Evolutionary conservation across 2,329 filamentous ascomycete genomes (phyloP).

Genomic region (Delphinella strobiligena): DNA sequence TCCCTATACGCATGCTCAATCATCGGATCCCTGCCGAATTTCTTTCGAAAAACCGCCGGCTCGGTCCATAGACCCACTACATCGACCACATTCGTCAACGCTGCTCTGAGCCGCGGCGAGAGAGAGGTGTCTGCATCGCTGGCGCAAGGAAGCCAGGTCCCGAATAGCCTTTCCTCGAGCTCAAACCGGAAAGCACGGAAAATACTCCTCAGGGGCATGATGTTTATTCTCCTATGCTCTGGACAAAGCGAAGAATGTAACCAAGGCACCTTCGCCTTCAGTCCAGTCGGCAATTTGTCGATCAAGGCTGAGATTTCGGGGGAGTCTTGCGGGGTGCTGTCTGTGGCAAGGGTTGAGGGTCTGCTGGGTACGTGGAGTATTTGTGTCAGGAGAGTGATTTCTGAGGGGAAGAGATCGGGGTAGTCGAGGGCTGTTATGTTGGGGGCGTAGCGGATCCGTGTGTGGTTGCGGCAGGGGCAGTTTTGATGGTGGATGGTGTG

Average conservation of each 20-base stretch:
- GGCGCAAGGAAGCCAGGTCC: slow-evolving; percentile 8
- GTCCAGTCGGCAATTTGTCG: slow-evolving; percentile 12
- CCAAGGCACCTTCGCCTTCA: slow-evolving; percentile 10
- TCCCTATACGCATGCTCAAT: too few species aligned
- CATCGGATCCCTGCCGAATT: too few species aligned
- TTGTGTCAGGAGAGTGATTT: slow-evolving; percentile 11
- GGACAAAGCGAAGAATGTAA: slow-evolving; percentile 11
- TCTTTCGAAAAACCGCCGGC: too few species aligned
- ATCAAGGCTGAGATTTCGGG: slow-evolving; percentile 11
- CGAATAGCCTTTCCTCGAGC: slow-evolving; percentile 5
- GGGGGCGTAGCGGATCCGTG: too few species aligned
- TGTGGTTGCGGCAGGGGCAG: too few species aligned
- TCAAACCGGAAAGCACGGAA: slow-evolving; percentile 11
- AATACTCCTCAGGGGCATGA: slow-evolving; percentile 12
- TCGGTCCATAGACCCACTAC: slow-evolving; percentile 11
- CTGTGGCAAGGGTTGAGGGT: not conserved
- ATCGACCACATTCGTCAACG: slow-evolving; percentile 5
- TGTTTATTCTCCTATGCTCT: slow-evolving; percentile 13
- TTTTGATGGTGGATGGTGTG: too few species aligned
- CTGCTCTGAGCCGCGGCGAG: slow-evolving; percentile 5
- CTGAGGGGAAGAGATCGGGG: slow-evolving; percentile 12
- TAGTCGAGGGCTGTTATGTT: slow-evolving; percentile 1
- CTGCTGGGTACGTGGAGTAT: slow-evolving; percentile 8
- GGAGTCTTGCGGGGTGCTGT: slow-evolving; percentile 6
- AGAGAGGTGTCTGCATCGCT: slow-evolving; percentile 1